Evolutionary conservation across 2,329 filamentous ascomycete genomes (phyloP).

Genomic region (Clonostachys byssicola): DNA sequence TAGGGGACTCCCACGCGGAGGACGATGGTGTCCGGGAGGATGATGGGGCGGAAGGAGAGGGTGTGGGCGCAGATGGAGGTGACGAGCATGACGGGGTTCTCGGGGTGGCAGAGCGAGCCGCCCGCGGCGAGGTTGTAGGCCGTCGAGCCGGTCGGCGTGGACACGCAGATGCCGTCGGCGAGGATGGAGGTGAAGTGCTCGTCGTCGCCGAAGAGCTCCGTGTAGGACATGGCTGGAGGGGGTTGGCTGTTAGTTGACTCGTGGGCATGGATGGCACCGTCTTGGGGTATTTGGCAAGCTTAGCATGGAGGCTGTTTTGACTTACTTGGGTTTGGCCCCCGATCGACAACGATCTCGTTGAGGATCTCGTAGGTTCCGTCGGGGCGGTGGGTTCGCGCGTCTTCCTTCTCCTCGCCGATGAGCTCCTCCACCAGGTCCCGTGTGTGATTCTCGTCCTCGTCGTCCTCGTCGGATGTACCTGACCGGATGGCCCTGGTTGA

Average conservation of each 20-base stretch:
- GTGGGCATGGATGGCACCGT: neutral
- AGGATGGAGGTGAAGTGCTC: conserved; percentile 93
- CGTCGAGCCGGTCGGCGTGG: conserved; percentile 90
- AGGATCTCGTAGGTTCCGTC: conserved; percentile 85
- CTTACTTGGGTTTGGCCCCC: conserved; percentile 87
- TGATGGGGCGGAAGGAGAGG: conserved; percentile 92
- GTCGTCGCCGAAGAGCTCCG: conserved; percentile 90
- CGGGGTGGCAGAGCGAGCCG: conserved; percentile 91
- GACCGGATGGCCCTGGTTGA: conserved; percentile 25
- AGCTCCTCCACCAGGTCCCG: conserved; percentile 85
- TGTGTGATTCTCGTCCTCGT: conserved; percentile 27
- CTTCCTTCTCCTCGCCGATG: conserved; percentile 79
- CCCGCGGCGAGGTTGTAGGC: conserved; percentile 95
- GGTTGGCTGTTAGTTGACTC: neutral
- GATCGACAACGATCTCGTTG: conserved; percentile 95
- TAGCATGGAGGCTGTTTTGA: conserved; percentile 9
- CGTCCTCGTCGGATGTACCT: conserved; percentile 18
- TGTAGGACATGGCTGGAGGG: conserved; percentile 74
- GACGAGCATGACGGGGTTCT: conserved; percentile 93
- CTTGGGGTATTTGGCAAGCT: neutral
- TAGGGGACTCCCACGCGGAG: conserved; percentile 92
- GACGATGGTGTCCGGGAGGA: conserved; percentile 93
- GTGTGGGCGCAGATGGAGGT: conserved; percentile 95
- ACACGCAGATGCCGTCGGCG: conserved; percentile 89
- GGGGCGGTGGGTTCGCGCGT: conserved; percentile 79